Percentiles rank a stretch among this genome's conserved stretches.
Conservation (phyloP, 306 rosid genomes). For the Rosa rugosa region DNA sequence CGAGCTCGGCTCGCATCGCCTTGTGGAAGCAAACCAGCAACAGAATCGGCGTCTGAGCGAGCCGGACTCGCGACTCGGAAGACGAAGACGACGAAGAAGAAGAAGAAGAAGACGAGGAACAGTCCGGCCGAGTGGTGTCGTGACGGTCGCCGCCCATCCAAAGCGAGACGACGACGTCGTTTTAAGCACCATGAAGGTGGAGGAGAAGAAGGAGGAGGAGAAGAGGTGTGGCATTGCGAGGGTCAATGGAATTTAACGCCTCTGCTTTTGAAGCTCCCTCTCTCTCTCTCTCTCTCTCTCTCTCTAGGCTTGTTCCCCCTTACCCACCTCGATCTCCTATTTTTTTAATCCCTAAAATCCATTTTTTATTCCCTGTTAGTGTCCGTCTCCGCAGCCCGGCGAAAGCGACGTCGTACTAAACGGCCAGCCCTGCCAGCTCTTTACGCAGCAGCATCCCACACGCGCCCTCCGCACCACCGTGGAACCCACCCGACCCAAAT, state of each 20-base stretch:
- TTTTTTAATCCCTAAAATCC: neutral
- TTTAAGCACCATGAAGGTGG: slow-evolving; percentile 53
- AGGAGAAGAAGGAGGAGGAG: slow-evolving; percentile 30
- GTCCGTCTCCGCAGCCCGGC: neutral
- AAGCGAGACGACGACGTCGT: slow-evolving; percentile 26
- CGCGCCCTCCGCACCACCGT: neutral
- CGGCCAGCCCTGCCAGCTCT: neutral
- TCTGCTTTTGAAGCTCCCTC: slow-evolving; percentile 2
- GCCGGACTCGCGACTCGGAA: slow-evolving; percentile 13
- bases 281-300: neutral
- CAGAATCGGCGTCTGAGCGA: slow-evolving; percentile 62
- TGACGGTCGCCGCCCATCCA: slow-evolving; percentile 62
- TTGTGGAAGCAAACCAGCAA: slow-evolving; percentile 65
- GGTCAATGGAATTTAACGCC: slow-evolving; percentile 15
- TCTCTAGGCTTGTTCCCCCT: neutral
- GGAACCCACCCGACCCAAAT: neutral
- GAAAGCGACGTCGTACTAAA: slow-evolving; percentile 28
- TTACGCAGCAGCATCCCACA: neutral
- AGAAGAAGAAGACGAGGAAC: neutral
- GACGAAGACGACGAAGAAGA: neutral
- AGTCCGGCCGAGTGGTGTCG: slow-evolving; percentile 11
- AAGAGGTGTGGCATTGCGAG: slow-evolving; percentile 27
- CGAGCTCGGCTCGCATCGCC: slow-evolving; percentile 71
- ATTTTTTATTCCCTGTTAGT: neutral
- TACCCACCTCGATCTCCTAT: neutral